A percentile compares a stretch with the other conserved stretches of the same genome.
These are phyloP conservation scores for Chalciporus chontae DNA, from an alignment of 768 basidiomycete species.

Conservation along the genomic window DNA sequence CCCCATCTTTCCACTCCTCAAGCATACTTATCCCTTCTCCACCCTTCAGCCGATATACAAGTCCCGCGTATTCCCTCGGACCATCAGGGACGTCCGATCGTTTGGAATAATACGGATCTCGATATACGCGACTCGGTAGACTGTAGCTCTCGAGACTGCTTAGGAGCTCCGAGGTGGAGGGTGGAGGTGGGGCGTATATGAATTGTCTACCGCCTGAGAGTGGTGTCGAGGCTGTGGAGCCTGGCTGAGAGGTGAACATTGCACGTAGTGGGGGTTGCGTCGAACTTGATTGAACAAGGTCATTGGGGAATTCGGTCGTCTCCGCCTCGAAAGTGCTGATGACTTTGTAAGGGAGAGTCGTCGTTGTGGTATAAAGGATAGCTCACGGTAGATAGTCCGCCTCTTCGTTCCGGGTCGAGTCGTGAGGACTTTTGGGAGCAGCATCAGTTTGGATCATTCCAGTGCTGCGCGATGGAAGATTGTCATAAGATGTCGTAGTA, in stretches of 20 bases:
- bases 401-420: conserved; percentile 11
- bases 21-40: conserved; percentile 53
- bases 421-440: background rate
- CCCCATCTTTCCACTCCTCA: conserved; percentile 51
- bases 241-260: conserved; percentile 12
- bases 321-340: conserved; percentile 17
- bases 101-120: conserved; percentile 77
- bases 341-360: background rate
- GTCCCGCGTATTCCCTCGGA: conserved; percentile 76
- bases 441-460: background rate
- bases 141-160: conserved; percentile 42
- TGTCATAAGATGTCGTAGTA: background rate
- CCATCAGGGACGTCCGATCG: conserved; percentile 62
- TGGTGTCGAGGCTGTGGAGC: conserved; percentile 3
- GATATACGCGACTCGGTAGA: conserved; percentile 63
- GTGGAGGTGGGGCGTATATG: conserved; percentile 49
- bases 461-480: conserved; percentile 4
- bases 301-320: background rate
- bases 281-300: background rate
- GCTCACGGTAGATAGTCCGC: conserved; percentile 19
- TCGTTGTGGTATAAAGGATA: background rate
- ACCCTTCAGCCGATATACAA: conserved; percentile 69
- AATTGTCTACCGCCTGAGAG: conserved; percentile 25
- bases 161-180: conserved; percentile 45
- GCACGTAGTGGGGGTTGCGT: conserved; percentile 2